phyloP scores from a whole-genome alignment of 2,329 filamentous ascomycete species.

The Lomentospora prolificans region DNA sequence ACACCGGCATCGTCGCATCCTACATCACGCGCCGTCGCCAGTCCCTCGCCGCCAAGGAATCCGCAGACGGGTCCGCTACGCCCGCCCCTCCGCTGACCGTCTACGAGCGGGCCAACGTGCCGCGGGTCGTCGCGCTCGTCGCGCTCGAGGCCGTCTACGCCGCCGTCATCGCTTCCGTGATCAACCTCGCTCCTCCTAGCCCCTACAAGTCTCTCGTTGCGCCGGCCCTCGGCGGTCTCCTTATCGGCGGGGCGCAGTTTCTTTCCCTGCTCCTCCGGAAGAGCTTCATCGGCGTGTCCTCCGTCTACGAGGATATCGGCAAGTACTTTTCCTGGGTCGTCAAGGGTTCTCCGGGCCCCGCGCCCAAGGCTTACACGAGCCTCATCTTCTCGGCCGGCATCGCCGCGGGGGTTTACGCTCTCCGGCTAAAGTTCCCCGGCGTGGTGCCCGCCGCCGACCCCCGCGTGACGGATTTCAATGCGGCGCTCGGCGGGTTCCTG shows the following conservation, averaged over 20 bases:
- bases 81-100: slow-evolving; percentile 19
- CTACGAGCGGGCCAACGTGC: slow-evolving; percentile 29
- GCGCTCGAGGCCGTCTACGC: slow-evolving; percentile 33
- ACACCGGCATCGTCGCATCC: slow-evolving; percentile 32
- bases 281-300: slow-evolving; percentile 49
- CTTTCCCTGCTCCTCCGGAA: slow-evolving; percentile 42
- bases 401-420: slow-evolving; percentile 32
- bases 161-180: slow-evolving; percentile 25
- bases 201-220: slow-evolving; percentile 25
- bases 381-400: slow-evolving; percentile 44
- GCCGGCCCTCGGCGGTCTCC: slow-evolving; percentile 44
- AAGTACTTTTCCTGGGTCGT: slow-evolving; percentile 38
- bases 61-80: background rate
- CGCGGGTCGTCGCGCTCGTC: slow-evolving; percentile 25
- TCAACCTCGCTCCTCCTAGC: slow-evolving; percentile 21
- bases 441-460: slow-evolving; percentile 17
- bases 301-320: slow-evolving; percentile 51
- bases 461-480: slow-evolving; percentile 24
- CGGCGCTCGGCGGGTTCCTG: slow-evolving; percentile 42
- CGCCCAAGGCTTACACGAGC: slow-evolving; percentile 27
- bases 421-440: slow-evolving; percentile 23
- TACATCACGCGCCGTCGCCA: slow-evolving; percentile 20
- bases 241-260: slow-evolving; percentile 49
- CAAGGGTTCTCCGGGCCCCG: slow-evolving; percentile 17
- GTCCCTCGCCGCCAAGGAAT: slow-evolving; percentile 14